phyloP scores from a whole-genome alignment of 805 yeast genomes.

The Candida insectorum region DNA sequence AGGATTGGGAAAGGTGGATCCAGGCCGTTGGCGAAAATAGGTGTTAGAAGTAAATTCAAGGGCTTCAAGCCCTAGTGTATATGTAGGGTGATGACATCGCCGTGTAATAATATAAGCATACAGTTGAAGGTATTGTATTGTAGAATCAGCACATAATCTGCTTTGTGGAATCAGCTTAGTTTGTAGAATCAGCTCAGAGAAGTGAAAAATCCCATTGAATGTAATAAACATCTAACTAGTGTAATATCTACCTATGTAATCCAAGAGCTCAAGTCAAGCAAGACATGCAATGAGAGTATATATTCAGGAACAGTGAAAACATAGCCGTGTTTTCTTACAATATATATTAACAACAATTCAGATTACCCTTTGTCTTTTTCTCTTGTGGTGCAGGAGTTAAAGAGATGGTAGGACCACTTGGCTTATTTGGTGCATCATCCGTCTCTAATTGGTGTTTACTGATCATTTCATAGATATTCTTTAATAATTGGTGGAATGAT shows the following conservation, averaged over 20 bases:
- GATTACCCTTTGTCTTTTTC: slow-evolving; percentile 53
- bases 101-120: too few relatives aligned
- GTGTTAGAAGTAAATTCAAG: slow-evolving; percentile 20
- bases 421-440: slow-evolving; percentile 59
- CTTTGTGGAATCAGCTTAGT: too few relatives aligned
- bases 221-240: too few relatives aligned
- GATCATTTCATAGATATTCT: slow-evolving; percentile 92
- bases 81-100: slow-evolving; percentile 1
- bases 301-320: too few relatives aligned
- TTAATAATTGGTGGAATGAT: slow-evolving; percentile 89
- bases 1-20: slow-evolving; percentile 25
- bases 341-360: slow-evolving; percentile 66
- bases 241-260: too few relatives aligned
- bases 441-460: slow-evolving; percentile 89
- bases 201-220: too few relatives aligned
- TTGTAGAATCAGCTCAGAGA: too few relatives aligned
- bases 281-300: too few relatives aligned
- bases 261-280: too few relatives aligned
- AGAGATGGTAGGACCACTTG: slow-evolving; percentile 81
- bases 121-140: too few relatives aligned
- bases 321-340: too few relatives aligned
- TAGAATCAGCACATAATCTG: too few relatives aligned
- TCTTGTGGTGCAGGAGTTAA: slow-evolving; percentile 93
- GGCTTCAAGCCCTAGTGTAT: slow-evolving; percentile 2
- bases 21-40: slow-evolving; percentile 33